Evolutionary conservation across 805 yeast genomes (phyloP), one percentile per base, ranked within the genome.

Genomic region (Barnettozyma wickerhamii): DNA sequence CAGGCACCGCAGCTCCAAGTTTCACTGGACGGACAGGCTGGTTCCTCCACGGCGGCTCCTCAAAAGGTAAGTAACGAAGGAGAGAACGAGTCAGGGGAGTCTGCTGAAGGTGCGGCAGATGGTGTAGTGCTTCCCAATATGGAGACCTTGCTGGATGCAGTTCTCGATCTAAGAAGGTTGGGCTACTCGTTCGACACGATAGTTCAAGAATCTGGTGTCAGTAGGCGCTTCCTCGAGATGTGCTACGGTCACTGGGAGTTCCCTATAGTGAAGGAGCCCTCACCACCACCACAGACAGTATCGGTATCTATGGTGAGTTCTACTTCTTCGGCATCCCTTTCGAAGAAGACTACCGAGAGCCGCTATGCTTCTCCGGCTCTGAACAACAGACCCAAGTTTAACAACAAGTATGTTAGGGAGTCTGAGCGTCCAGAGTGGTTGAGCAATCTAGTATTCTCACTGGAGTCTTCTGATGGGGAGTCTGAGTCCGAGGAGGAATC

Each of bases 391-490:
- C 41, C 46, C 27, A 33, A 35, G 21, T 48, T 38, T 21, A 42
- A 33, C 14, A 42, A 46, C 37, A 52, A 47, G 19, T 48, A 46
- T 36, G 40, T 39, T 19, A 41, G 44, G 13, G 46, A 46, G 28
- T 30, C 19, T 4, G 46, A 42, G 14, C 45, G 46, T 17, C 58
- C 59, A 4, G 55, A 43, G n/a, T 55, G 59, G 59, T 14, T 52
- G 31, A 42, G 47, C 10, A 43, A 47, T 26, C 45, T 55, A 41
- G 55, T 53, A 18, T 51, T 55, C 24, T 46, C 52, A 12, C 43
- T 55, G 42, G 50, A 47, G 26, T 37, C 50, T 4, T 43, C 56
- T 1, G 58, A 51, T 21, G 44, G 37, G 18, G 56, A 52, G 21
- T 43, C 38, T n/a, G 45, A 38, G 18, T 21, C 21, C 10, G 38